Percentiles rank a stretch among this genome's conserved stretches.
These are phyloP conservation scores for Thelonectria olida DNA, from an alignment of 2,329 filamentous ascomycete genomes.

Conservation along the genomic window DNA sequence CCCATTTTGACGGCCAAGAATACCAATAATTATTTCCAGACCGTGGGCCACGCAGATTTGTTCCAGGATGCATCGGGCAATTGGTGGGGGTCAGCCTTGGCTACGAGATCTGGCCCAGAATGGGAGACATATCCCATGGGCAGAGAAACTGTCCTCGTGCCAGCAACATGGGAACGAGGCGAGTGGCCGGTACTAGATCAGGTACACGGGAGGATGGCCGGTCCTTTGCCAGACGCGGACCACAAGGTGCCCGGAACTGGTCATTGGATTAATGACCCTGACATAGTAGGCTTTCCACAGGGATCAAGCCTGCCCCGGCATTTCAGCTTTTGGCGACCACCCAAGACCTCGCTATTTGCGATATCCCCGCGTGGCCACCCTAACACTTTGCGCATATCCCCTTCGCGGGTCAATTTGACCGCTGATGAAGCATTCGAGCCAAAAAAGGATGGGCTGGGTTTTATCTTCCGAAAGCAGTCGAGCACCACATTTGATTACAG, in stretches of 20 bases:
- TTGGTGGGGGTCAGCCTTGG: constrained; percentile 57
- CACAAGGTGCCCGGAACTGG: constrained; percentile 2
- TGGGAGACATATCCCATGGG: constrained; percentile 61
- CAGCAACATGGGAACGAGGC: constrained; percentile 57
- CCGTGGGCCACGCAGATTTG: constrained; percentile 55
- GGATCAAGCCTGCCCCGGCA: no score
- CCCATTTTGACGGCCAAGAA: constrained; percentile 54
- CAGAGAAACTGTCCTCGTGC: constrained; percentile 59
- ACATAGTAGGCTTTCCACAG: no score
- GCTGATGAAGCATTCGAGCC: constrained; percentile 29
- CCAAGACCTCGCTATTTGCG: not conserved
- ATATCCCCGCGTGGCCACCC: not conserved
- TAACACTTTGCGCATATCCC: constrained; percentile 43
- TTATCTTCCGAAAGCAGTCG: constrained; percentile 10
- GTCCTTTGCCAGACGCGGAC: constrained; percentile 35
- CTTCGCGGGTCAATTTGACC: constrained; percentile 63
- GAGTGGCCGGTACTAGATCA: constrained; percentile 55
- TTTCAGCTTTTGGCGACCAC: no score
- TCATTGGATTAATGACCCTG: not conserved
- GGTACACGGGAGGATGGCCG: constrained; percentile 40
- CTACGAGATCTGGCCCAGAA: constrained; percentile 50
- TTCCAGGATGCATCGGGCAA: constrained; percentile 54
- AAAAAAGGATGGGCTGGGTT: not conserved
- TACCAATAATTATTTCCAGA: constrained; percentile 52
- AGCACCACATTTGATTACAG: constrained; percentile 5